Evolutionary conservation across 495 filamentous ascomycete genomes (phyloP).

Genomic region (Penicillium steckii): DNA sequence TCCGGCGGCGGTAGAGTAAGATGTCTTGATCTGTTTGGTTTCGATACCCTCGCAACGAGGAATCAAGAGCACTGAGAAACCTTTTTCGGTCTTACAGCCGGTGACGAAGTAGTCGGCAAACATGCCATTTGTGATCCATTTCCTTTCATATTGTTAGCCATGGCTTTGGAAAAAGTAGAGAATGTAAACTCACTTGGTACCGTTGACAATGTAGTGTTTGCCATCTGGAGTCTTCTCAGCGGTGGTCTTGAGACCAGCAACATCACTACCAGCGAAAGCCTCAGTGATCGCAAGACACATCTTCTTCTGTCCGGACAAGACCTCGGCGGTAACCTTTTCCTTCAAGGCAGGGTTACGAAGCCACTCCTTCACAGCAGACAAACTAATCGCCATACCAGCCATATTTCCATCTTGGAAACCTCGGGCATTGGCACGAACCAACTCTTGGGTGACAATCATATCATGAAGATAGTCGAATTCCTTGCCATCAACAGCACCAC

Average conservation of each 20-base stretch:
- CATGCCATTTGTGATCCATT: slow-evolving; percentile 92
- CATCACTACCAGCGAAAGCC: slow-evolving; percentile 86
- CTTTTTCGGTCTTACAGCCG: slow-evolving; percentile 79
- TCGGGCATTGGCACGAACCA: slow-evolving; percentile 64
- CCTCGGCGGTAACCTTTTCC: slow-evolving; percentile 65
- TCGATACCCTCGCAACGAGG: slow-evolving; percentile 67
- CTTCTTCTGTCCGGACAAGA: slow-evolving; percentile 79
- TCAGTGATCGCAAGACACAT: slow-evolving; percentile 87
- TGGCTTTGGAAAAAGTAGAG: not conserved
- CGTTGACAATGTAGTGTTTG: slow-evolving; percentile 82
- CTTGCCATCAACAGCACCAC: slow-evolving; percentile 69
- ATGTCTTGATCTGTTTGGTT: slow-evolving; percentile 81
- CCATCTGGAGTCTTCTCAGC: slow-evolving; percentile 80
- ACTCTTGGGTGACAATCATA: slow-evolving; percentile 72
- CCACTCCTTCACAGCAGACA: slow-evolving; percentile 82
- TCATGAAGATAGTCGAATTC: slow-evolving; percentile 91
- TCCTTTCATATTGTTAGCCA: slow-evolving; percentile 33
- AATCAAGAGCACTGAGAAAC: slow-evolving; percentile 75
- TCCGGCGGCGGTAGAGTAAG: slow-evolving; percentile 75
- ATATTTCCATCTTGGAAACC: slow-evolving; percentile 63
- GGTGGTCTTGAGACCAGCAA: slow-evolving; percentile 78
- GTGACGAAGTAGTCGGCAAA: slow-evolving; percentile 83
- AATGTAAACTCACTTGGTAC: slow-evolving; percentile 60
- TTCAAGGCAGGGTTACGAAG: slow-evolving; percentile 64
- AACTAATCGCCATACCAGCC: slow-evolving; percentile 80